Percentiles rank a stretch among this genome's conserved stretches.
phyloP scores from a whole-genome alignment of 257 asterid genomes.

The Scutellaria baicalensis region DNA sequence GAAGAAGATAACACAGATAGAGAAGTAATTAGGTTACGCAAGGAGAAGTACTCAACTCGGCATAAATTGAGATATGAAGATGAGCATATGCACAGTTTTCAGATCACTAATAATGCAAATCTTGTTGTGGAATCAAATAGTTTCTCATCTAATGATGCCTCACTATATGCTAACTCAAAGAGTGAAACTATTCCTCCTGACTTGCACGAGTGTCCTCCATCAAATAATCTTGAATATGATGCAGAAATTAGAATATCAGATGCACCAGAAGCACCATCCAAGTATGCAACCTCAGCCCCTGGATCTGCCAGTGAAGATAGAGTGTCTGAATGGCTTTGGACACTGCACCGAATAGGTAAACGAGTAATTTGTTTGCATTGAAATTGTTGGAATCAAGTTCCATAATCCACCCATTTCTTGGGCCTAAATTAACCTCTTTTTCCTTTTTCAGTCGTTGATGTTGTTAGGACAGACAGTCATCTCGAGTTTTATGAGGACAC shows the following conservation, averaged over 20 bases:
- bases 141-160: constrained; percentile 36
- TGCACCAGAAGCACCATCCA: constrained; percentile 44
- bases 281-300: constrained; percentile 40
- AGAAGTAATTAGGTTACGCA: constrained; percentile 44
- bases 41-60: constrained; percentile 37
- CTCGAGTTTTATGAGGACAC: constrained; percentile 89
- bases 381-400: not conserved
- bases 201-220: constrained; percentile 32
- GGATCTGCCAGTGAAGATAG: constrained; percentile 57
- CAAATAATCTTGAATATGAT: constrained; percentile 34
- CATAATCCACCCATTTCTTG: not conserved
- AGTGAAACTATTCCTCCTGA: constrained; percentile 35
- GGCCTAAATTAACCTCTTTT: constrained; percentile 2
- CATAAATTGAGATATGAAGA: constrained; percentile 59
- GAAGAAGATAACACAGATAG: constrained; percentile 41
- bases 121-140: constrained; percentile 67
- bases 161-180: constrained; percentile 34
- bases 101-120: constrained; percentile 75
- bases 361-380: not conserved
- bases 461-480: constrained; percentile 94
- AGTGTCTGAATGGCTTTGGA: constrained; percentile 99
- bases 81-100: constrained; percentile 79
- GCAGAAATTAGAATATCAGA: constrained; percentile 58
- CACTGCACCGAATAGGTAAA: constrained; percentile 87
- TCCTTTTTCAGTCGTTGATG: constrained; percentile 74